Evolutionary conservation across 1,284 basidiomycete genomes (phyloP).

Genomic region (Psilocybe mexicana): DNA sequence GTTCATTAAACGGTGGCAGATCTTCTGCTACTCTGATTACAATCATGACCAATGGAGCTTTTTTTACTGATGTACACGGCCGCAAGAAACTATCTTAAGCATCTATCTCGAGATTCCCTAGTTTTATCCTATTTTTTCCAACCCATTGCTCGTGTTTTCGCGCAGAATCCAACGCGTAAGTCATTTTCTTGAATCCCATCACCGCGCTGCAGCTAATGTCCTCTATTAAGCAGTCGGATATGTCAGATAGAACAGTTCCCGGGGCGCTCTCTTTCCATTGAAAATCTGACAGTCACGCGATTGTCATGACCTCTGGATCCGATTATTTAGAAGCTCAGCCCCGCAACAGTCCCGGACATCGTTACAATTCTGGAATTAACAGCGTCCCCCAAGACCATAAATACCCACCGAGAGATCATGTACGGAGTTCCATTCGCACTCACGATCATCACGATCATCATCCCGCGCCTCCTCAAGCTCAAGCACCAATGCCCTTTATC

Average conservation of each 20-base stretch:
- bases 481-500: conserved; percentile 13
- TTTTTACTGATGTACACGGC: too few species aligned
- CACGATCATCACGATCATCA: background rate
- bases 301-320: background rate
- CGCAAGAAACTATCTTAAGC: too few species aligned
- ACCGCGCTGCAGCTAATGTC: too few species aligned
- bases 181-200: too few species aligned
- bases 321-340: too few species aligned
- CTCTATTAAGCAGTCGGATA: background rate
- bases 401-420: background rate
- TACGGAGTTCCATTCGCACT: background rate
- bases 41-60: background rate
- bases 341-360: background rate
- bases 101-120: background rate
- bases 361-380: background rate
- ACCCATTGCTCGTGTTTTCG: too few species aligned
- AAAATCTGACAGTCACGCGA: background rate
- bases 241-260: background rate
- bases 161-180: too few species aligned
- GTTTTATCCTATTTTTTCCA: too few species aligned
- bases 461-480: background rate
- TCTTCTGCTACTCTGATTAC: background rate
- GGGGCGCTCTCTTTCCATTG: background rate
- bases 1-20: background rate
- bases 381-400: background rate